These are phyloP conservation scores for Ophiostoma australiae DNA, from an alignment of 2,329 filamentous ascomycete genomes.

Conservation along the genomic window DNA sequence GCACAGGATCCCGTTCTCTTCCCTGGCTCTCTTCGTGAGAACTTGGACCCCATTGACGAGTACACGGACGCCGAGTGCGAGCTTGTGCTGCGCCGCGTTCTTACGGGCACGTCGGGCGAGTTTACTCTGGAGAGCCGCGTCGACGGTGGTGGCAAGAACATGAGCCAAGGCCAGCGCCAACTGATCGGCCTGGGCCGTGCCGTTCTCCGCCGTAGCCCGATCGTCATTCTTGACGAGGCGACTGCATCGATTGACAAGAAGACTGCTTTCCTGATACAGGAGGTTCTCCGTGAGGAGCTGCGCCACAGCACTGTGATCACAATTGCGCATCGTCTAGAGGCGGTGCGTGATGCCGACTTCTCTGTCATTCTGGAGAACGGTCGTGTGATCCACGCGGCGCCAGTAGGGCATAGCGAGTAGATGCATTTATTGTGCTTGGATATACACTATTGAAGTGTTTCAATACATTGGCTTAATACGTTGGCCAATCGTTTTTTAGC, in stretches of 20 bases:
- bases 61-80: conserved; percentile 49
- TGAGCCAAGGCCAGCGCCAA: conserved; percentile 59
- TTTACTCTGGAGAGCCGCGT: conserved; percentile 47
- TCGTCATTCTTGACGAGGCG: conserved; percentile 61
- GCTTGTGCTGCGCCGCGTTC: conserved; percentile 53
- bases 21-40: conserved; percentile 54
- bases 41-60: conserved; percentile 64
- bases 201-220: conserved; percentile 54
- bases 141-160: conserved; percentile 56
- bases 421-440: neutral
- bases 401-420: conserved; percentile 8
- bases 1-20: conserved; percentile 61
- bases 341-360: conserved; percentile 55
- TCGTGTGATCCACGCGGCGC: conserved; percentile 37
- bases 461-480: neutral
- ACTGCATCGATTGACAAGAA: conserved; percentile 58
- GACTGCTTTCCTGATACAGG: conserved; percentile 55
- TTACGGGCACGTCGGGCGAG: conserved; percentile 39
- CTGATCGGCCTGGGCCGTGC: conserved; percentile 57
- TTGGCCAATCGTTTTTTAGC: no score
- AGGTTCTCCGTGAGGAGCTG: conserved; percentile 52
- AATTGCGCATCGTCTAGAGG: conserved; percentile 61
- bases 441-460: neutral
- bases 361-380: conserved; percentile 51
- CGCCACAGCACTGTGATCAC: conserved; percentile 56